A percentile compares a stretch with the other conserved stretches of the same genome.
phyloP scores from a whole-genome alignment of 805 yeast genomes.

The Wickerhamomyces rabaulensis region DNA sequence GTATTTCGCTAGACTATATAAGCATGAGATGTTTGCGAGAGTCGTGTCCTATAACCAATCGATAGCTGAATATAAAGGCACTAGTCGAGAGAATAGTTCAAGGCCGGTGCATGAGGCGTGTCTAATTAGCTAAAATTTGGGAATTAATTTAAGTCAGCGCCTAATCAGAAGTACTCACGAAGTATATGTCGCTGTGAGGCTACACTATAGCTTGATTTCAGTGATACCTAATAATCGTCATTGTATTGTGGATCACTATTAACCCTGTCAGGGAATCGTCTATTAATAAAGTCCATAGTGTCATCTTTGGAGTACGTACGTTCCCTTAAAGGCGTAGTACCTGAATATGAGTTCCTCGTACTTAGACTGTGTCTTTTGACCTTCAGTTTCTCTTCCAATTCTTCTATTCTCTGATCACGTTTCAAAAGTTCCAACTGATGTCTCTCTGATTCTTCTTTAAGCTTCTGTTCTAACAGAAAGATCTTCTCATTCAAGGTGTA shows the following conservation, averaged over 20 bases:
- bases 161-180: too few species aligned
- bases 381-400: constrained; percentile 21
- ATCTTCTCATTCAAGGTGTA: constrained; percentile 24
- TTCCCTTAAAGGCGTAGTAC: background rate
- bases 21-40: too few species aligned
- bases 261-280: background rate
- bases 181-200: too few species aligned
- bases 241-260: background rate
- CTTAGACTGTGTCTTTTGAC: background rate
- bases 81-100: too few species aligned
- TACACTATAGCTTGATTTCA: background rate
- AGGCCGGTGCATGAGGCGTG: too few species aligned
- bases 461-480: constrained; percentile 19
- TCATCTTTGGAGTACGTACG: background rate
- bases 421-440: constrained; percentile 20
- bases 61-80: too few species aligned
- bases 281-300: background rate
- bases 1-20: too few species aligned
- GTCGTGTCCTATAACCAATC: too few species aligned
- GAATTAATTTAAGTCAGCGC: too few species aligned
- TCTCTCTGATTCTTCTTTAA: constrained; percentile 20
- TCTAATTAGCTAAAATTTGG: too few species aligned
- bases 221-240: background rate
- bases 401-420: constrained; percentile 24
- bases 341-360: background rate